Evolutionary conservation across 306 rosid species (phyloP).

Genomic region (Medicago ruthenica): DNA sequence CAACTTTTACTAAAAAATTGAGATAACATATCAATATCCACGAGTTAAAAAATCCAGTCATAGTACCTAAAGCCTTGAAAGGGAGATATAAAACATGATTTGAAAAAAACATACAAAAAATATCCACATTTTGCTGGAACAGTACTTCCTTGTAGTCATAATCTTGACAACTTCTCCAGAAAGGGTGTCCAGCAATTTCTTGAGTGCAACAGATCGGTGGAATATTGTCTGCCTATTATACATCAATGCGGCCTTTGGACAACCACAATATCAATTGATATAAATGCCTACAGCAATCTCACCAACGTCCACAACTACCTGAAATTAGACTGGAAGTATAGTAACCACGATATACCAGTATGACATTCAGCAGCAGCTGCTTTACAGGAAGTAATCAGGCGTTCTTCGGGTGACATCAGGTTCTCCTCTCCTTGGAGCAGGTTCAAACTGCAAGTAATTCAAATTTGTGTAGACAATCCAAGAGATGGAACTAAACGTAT

Average conservation of each 20-base stretch:
- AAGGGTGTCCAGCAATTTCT: slow-evolving; percentile 59
- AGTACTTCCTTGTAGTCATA: slow-evolving; percentile 53
- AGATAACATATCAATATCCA: slow-evolving; percentile 46
- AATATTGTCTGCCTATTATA: slow-evolving; percentile 61
- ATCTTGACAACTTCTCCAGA: slow-evolving; percentile 57
- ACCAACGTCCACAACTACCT: slow-evolving; percentile 50
- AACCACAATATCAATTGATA: slow-evolving; percentile 47
- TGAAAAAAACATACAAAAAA: slow-evolving; percentile 40
- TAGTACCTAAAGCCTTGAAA: slow-evolving; percentile 43
- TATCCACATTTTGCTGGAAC: slow-evolving; percentile 66
- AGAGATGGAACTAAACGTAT: slow-evolving; percentile 14
- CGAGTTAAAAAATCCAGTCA: slow-evolving; percentile 48
- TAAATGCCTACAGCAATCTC: slow-evolving; percentile 56
- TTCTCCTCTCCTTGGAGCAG: slow-evolving; percentile 99
- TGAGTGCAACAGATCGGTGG: slow-evolving; percentile 57
- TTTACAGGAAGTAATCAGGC: slow-evolving; percentile 92
- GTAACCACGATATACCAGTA: slow-evolving; percentile 34
- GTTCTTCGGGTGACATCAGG: slow-evolving; percentile 99
- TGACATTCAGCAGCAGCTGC: slow-evolving; percentile 50
- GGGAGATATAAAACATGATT: slow-evolving; percentile 31
- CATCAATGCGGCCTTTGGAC: slow-evolving; percentile 58
- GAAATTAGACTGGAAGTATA: slow-evolving; percentile 48
- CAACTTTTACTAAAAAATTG: slow-evolving; percentile 42
- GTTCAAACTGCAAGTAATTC: slow-evolving; percentile 79
- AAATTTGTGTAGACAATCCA: slow-evolving; percentile 36